phyloP scores from a whole-genome alignment of 2,329 filamentous ascomycete genomes.

The Scopulariopsis brevicaulis region DNA sequence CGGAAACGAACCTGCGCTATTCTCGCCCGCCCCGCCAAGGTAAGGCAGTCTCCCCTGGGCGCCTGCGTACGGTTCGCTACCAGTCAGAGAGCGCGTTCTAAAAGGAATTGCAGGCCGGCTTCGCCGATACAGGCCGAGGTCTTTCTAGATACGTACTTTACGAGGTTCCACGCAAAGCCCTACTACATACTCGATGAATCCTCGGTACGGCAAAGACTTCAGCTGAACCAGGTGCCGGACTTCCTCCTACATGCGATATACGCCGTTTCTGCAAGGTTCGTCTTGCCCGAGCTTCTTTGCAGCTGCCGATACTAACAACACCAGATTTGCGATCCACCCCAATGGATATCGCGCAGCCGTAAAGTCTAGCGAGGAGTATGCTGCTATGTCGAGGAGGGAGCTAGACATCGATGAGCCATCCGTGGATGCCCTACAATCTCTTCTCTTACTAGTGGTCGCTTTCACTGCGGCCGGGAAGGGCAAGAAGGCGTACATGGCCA shows the following conservation, averaged over 20 bases:
- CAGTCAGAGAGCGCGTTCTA: background rate
- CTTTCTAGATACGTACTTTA: conserved; percentile 69
- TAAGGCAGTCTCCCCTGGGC: conserved; percentile 12
- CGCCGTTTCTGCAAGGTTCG: conserved; percentile 49
- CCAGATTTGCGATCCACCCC: conserved; percentile 59
- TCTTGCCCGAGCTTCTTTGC: background rate
- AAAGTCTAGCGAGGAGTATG: conserved; percentile 61
- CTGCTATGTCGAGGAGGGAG: conserved; percentile 53
- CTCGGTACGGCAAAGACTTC: conserved; percentile 59
- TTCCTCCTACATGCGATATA: conserved; percentile 46
- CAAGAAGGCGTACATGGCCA: conserved; percentile 78
- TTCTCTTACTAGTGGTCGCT: conserved; percentile 64
- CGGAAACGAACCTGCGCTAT: conserved; percentile 24
- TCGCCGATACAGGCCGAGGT: conserved; percentile 42
- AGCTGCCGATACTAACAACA: conserved; percentile 11
- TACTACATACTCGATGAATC: conserved; percentile 74
- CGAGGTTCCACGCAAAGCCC: conserved; percentile 68
- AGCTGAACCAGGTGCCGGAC: conserved; percentile 51
- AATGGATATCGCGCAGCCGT: conserved; percentile 57
- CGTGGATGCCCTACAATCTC: conserved; percentile 64
- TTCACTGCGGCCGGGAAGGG: conserved; percentile 69
- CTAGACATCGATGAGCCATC: conserved; percentile 74
- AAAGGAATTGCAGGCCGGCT: conserved; percentile 1
- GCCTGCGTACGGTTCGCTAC: background rate
- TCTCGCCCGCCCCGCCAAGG: conserved; percentile 28